phyloP scores from a whole-genome alignment of 78 protist genomes.

The Dictyostelium firmibasis region DNA sequence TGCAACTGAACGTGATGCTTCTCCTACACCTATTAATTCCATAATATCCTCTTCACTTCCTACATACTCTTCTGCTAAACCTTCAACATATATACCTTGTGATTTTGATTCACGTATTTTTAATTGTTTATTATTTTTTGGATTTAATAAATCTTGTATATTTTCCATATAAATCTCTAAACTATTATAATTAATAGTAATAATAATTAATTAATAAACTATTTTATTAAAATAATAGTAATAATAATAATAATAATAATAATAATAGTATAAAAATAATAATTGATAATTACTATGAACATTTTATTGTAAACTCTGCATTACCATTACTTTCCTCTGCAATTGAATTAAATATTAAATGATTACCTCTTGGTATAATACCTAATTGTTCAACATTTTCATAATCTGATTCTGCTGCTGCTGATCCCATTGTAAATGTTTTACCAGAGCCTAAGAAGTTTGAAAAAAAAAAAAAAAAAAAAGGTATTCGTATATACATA shows the following conservation, averaged over 20 bases:
- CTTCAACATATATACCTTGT: conserved; percentile 79
- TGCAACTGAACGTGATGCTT: conserved; percentile 41
- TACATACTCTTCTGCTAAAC: conserved; percentile 76
- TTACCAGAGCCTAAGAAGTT: conserved; percentile 3
- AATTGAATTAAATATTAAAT: conserved; percentile 67
- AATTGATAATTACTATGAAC: conserved; percentile 14
- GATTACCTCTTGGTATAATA: conserved; percentile 67
- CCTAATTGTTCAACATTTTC: conserved; percentile 44
- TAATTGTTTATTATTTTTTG: conserved; percentile 57
- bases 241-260: neutral
- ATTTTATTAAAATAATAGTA: neutral
- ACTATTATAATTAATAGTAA: neutral
- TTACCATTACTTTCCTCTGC: conserved; percentile 31
- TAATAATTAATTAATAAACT: too few species aligned
- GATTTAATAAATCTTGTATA: conserved; percentile 70
- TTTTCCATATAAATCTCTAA: conserved; percentile 84
- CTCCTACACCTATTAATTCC: conserved; percentile 66
- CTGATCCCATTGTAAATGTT: conserved; percentile 75
- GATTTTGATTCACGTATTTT: conserved; percentile 72
- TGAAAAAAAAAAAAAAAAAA: neutral
- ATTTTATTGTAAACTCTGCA: conserved; percentile 63
- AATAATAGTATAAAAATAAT: too few species aligned
- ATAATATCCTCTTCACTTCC: conserved; percentile 45
- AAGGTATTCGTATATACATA: neutral
- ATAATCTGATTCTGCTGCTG: neutral